Evolutionary conservation across 768 basidiomycete genomes (phyloP).

Genomic region (Lactarius tabidus): DNA sequence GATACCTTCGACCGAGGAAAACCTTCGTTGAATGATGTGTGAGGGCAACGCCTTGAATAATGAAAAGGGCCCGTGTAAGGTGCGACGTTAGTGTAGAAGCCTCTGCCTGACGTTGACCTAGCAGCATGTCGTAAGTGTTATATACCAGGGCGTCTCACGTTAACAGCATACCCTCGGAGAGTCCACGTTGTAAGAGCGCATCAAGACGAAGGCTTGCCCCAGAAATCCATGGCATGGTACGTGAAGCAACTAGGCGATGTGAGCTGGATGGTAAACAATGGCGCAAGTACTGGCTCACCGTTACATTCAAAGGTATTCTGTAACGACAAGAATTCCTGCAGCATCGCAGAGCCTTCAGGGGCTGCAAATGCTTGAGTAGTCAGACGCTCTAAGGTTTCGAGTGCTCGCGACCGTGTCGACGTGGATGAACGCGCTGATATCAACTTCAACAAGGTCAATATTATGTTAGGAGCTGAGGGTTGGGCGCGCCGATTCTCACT

Average conservation of each 20-base stretch:
- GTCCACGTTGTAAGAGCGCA: conserved; percentile 41
- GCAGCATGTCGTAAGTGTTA: background rate
- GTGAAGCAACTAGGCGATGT: conserved; percentile 53
- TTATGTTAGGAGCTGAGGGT: background rate
- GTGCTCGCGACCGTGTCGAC: conserved; percentile 49
- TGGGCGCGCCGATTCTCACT: conserved; percentile 38
- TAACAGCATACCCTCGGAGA: conserved; percentile 39
- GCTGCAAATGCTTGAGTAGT: conserved; percentile 46
- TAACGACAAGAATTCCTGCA: conserved; percentile 47
- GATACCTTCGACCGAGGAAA: conserved; percentile 62
- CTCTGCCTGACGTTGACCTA: conserved; percentile 42
- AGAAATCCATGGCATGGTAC: conserved; percentile 61
- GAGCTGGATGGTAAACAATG: background rate
- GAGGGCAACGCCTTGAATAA: conserved; percentile 74
- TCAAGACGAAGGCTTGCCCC: conserved; percentile 50
- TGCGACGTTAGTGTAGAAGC: conserved; percentile 47
- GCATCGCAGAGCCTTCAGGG: conserved; percentile 41
- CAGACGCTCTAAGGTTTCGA: conserved; percentile 43
- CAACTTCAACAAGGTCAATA: conserved; percentile 41
- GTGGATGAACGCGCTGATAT: conserved; percentile 55
- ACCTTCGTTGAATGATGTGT: conserved; percentile 64
- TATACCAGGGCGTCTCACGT: conserved; percentile 8
- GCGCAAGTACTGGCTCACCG: conserved; percentile 41
- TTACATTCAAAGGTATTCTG: conserved; percentile 85
- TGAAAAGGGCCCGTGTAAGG: conserved; percentile 53